Conservation (phyloP, 2,329 filamentous ascomycete species). For the Botrytis fabae region DNA sequence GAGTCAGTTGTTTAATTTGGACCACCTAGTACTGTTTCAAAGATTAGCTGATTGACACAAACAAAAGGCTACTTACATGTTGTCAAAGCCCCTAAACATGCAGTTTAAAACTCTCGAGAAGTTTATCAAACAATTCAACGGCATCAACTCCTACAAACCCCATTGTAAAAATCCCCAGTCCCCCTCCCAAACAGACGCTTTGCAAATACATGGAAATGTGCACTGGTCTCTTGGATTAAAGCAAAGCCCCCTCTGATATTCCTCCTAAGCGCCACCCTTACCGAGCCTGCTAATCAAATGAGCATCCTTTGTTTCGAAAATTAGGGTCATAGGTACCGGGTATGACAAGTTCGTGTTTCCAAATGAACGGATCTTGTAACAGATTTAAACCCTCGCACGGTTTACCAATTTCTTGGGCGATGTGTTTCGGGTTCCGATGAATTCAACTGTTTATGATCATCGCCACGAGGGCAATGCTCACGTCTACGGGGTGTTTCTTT, state of each 20-base stretch:
- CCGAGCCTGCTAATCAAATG: constrained; percentile 1
- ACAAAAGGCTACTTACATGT: background rate
- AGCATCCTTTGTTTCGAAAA: constrained; percentile 22
- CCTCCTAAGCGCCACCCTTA: constrained; percentile 3
- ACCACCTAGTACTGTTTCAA: background rate
- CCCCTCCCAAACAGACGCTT: constrained; percentile 1
- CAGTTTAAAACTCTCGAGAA: background rate
- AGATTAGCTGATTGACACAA: background rate
- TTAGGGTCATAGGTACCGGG: background rate
- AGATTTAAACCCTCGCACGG: constrained; percentile 6
- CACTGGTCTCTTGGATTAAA: constrained; percentile 2
- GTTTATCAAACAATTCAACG: background rate
- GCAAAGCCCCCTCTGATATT: background rate
- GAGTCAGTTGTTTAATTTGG: background rate
- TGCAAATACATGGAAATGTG: background rate
- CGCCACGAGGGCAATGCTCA: background rate
- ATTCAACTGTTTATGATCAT: constrained; percentile 1
- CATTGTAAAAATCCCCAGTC: background rate
- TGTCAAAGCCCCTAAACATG: background rate
- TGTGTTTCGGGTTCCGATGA: background rate
- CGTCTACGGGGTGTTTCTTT: background rate
- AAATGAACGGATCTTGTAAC: constrained; percentile 20
- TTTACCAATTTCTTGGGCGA: constrained; percentile 2
- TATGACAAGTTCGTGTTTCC: constrained; percentile 11
- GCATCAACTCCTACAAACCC: background rate